A percentile compares a stretch with the other conserved stretches of the same genome.
Evolutionary conservation across 1,139 yeast genomes (phyloP).

Genomic region (Geotrichum phurueaensis): DNA sequence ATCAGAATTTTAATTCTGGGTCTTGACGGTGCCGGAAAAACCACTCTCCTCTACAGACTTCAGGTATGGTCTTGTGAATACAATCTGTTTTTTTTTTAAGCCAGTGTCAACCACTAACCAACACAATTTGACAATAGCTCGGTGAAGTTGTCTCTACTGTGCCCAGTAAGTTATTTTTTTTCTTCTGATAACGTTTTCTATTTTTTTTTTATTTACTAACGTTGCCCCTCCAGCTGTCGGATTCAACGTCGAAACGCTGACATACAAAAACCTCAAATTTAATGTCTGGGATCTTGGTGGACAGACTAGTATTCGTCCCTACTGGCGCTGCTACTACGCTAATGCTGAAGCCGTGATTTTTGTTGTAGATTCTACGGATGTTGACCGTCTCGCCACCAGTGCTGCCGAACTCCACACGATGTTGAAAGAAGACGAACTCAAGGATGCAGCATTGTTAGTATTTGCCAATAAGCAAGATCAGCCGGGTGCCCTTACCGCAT

Average conservation of each 20-base stretch:
- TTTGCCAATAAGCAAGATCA: constrained; percentile 90
- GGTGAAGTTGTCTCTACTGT: constrained; percentile 94
- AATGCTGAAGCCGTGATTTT: constrained; percentile 94
- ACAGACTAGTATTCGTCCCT: constrained; percentile 92
- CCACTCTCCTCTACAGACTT: constrained; percentile 84
- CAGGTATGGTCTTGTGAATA: constrained; percentile 41
- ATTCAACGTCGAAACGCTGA: constrained; percentile 90
- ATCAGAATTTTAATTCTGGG: constrained; percentile 88
- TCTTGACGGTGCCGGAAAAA: constrained; percentile 96
- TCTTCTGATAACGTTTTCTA: not conserved
- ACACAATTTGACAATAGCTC: constrained; percentile 34
- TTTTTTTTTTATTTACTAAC: constrained; percentile 3
- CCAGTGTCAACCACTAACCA: not conserved
- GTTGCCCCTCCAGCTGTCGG: constrained; percentile 66
- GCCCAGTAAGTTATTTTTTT: constrained; percentile 46
- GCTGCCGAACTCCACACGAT: constrained; percentile 83
- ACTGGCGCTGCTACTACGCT: constrained; percentile 96
- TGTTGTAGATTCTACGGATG: constrained; percentile 95
- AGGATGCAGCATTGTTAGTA: constrained; percentile 82
- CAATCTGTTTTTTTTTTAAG: not conserved
- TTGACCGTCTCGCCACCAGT: constrained; percentile 84
- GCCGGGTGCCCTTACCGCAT: constrained; percentile 90
- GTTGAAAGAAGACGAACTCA: constrained; percentile 88
- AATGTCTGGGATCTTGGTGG: constrained; percentile 95
- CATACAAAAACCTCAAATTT: constrained; percentile 82